These are phyloP conservation scores for Venturia aucupariae DNA, from an alignment of 2,329 filamentous ascomycete genomes.

Conservation along the genomic window DNA sequence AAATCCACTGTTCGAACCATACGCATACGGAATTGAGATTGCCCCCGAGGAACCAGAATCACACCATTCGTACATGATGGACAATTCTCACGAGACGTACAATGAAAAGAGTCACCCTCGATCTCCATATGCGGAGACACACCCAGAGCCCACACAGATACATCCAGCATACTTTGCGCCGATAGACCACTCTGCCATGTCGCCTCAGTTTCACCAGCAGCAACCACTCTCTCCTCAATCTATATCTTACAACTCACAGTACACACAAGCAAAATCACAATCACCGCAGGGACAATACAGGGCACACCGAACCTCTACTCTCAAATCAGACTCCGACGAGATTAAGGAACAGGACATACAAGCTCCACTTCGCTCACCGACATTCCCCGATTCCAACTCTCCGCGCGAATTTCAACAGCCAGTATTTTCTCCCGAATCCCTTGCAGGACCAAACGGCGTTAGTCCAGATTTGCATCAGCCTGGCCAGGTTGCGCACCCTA, in stretches of 20 bases:
- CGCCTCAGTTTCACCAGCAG: background rate
- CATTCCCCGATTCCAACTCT: background rate
- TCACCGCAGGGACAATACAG: background rate
- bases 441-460: conserved; percentile 30
- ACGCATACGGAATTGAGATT: background rate
- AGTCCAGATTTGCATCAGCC: conserved; percentile 28
- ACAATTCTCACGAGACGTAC: background rate
- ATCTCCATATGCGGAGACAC: background rate
- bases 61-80: background rate
- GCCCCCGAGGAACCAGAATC: background rate
- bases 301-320: background rate
- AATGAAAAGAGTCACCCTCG: background rate
- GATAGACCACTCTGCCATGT: background rate
- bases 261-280: background rate
- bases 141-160: conserved; percentile 9
- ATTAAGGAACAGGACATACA: background rate
- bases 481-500: conserved; percentile 32
- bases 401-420: conserved; percentile 16
- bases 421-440: conserved; percentile 29
- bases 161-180: conserved; percentile 13
- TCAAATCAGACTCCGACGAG: conserved; percentile 2
- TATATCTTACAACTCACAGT: background rate
- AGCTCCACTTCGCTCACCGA: background rate
- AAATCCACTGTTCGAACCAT: background rate
- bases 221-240: background rate